phyloP scores from a whole-genome alignment of 257 asterid species.

The Solanum corneliomulleri region DNA sequence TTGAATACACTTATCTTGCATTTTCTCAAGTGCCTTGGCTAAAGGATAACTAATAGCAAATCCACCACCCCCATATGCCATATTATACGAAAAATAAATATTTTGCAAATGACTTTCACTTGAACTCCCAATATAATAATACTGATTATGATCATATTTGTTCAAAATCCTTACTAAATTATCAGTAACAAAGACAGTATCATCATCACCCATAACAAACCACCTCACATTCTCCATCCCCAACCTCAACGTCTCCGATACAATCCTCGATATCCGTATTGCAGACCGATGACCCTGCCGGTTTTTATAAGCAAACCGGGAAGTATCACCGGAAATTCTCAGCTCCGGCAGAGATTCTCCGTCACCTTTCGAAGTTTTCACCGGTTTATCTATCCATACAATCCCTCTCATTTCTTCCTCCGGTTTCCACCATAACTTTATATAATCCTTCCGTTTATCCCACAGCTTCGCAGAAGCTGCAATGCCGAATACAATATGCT shows the following conservation, averaged over 20 bases:
- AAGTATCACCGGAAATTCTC: slow-evolving; percentile 54
- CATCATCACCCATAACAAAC: slow-evolving; percentile 95
- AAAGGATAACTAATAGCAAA: slow-evolving; percentile 84
- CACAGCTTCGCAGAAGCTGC: slow-evolving; percentile 72
- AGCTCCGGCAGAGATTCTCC: slow-evolving; percentile 31
- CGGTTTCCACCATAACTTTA: slow-evolving; percentile 70
- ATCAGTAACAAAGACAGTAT: slow-evolving; percentile 68
- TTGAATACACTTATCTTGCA: slow-evolving; percentile 80
- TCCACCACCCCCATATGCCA: slow-evolving; percentile 95
- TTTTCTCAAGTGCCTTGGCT: slow-evolving; percentile 61
- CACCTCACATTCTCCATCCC: slow-evolving; percentile 55
- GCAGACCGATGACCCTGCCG: slow-evolving; percentile 73
- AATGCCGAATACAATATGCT: slow-evolving; percentile 73
- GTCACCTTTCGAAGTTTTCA: slow-evolving; percentile 18
- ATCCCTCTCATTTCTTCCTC: slow-evolving; percentile 45
- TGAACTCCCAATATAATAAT: slow-evolving; percentile 69
- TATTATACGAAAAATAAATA: slow-evolving; percentile 56
- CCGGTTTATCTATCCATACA: slow-evolving; percentile 61
- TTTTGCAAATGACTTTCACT: slow-evolving; percentile 92
- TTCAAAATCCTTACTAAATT: slow-evolving; percentile 64
- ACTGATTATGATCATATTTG: slow-evolving; percentile 80
- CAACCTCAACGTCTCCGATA: slow-evolving; percentile 58
- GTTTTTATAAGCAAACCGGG: slow-evolving; percentile 44
- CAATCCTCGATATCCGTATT: slow-evolving; percentile 64
- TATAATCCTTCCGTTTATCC: slow-evolving; percentile 63